Evolutionary conservation across 208 protist species (phyloP).

Genomic region (Histomonas meleagridis): DNA sequence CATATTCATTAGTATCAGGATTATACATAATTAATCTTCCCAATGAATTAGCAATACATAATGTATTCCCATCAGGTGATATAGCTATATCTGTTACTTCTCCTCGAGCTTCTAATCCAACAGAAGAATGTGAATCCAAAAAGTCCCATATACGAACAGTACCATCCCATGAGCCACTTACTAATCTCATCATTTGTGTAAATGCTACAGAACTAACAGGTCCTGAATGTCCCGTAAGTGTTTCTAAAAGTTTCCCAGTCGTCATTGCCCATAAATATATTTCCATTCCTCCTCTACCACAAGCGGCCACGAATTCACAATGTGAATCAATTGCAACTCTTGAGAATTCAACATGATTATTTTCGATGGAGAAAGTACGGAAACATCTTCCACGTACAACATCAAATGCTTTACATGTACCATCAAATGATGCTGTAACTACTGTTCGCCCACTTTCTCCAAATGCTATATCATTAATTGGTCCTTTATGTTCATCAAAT

Average conservation of each 20-base stretch:
- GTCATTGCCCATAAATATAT: slow-evolving; percentile 40
- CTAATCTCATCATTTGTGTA: slow-evolving; percentile 21
- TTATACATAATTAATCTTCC: not conserved
- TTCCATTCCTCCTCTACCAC: not conserved
- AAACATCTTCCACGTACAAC: slow-evolving; percentile 9
- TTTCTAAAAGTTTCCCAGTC: slow-evolving; percentile 43
- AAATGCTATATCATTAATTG: slow-evolving; percentile 46
- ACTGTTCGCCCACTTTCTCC: not conserved
- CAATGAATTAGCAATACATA: not conserved
- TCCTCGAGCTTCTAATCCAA: not conserved
- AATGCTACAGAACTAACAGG: slow-evolving; percentile 44
- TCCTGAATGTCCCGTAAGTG: slow-evolving; percentile 41
- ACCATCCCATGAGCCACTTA: slow-evolving; percentile 41
- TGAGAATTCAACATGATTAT: not conserved
- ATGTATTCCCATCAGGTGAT: not conserved
- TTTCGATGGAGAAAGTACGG: not conserved
- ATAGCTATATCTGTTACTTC: not conserved
- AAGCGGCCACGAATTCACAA: not conserved
- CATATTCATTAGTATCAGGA: not conserved
- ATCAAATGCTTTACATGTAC: slow-evolving; percentile 29
- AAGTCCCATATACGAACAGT: slow-evolving; percentile 48
- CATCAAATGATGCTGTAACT: slow-evolving; percentile 20
- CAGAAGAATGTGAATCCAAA: slow-evolving; percentile 16
- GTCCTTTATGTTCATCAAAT: slow-evolving; percentile 48
- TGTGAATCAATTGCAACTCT: not conserved